Evolutionary conservation across 495 filamentous ascomycete genomes (phyloP), one percentile per base, ranked within the genome.

Genomic region (Trypethelium eluteriae): DNA sequence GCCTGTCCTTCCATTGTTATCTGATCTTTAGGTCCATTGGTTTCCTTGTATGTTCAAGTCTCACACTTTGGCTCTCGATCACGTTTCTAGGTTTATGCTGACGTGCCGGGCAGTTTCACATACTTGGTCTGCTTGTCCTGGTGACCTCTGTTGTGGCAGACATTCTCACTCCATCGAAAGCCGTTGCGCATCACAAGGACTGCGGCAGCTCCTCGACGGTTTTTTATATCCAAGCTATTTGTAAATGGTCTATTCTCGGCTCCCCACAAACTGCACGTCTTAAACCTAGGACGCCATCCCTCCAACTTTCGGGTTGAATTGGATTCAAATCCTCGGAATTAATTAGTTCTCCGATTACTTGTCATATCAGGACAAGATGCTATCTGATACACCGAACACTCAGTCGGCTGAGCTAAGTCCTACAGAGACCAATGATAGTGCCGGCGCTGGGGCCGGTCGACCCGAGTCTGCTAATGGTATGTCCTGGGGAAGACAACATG

Each of bases 321-420:
- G 7, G 18, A 14, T 1, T 53, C 49, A 5, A 25, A 1, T 16
- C 18, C 49, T 53, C n/a, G n/a, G 16, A 25, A 53, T 16, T n/a
- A 14, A 14, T 14, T 25, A 53, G n/a, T 5, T 14, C 12, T 14
- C n/a, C 49, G 11, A 14, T 53, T 53, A 44, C 41, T 25, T 5
- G n/a, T 14, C 11, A n/a, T 14, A 9, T 18, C 18, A 14, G 53
- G 2, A 36, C 34, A 59, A 7, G 7, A 59, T 59, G 53, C 36
- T 59, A 18, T 59, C 53, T 32, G 53, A 59, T 59, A 32, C 53
- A 7, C 25, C 53, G 7, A 59, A 34, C 53, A 9, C 53, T 59
- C 53, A 59, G 53, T 59, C 53, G n/a, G 53, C 53, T 34, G 53
- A 34, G 25, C 18, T 36, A 32, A 59, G 53, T 36, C 53, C 53